Evolutionary conservation across 75 land plant species (phyloP).

Genomic region (Cupressus sempervirens): DNA sequence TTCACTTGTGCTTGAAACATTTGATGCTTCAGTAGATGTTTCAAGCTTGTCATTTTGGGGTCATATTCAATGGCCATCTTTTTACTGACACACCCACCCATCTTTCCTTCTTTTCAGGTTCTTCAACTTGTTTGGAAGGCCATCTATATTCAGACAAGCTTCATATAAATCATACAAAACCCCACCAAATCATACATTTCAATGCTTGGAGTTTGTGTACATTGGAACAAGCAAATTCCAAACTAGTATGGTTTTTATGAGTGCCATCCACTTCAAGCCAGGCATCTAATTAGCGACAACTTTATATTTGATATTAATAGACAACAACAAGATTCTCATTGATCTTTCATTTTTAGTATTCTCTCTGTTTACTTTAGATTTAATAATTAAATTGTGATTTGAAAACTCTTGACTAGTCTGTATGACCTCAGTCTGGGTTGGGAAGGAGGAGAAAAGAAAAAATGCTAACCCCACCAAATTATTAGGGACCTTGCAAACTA

Average conservation of each 20-base stretch:
- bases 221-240: not conserved
- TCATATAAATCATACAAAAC: not conserved
- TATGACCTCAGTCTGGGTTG: not conserved
- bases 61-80: not conserved
- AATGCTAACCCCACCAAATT: not conserved
- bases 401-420: slow-evolving; percentile 5
- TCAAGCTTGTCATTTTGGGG: not conserved
- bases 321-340: not conserved
- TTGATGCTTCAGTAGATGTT: no score
- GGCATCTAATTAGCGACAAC: no score
- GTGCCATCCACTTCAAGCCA: not conserved
- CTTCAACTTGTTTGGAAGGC: not conserved
- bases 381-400: not conserved
- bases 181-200: not conserved
- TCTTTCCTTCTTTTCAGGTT: not conserved
- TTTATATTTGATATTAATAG: not conserved
- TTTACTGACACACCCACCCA: slow-evolving; percentile 6
- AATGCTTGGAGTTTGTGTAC: not conserved
- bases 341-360: not conserved
- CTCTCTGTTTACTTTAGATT: not conserved
- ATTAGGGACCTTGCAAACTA: not conserved
- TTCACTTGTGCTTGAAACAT: no score
- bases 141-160: not conserved
- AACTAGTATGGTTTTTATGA: not conserved
- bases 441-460: no score